phyloP scores from a whole-genome alignment of 1,139 yeast genomes.

The Blastobotrys capitulatus region DNA sequence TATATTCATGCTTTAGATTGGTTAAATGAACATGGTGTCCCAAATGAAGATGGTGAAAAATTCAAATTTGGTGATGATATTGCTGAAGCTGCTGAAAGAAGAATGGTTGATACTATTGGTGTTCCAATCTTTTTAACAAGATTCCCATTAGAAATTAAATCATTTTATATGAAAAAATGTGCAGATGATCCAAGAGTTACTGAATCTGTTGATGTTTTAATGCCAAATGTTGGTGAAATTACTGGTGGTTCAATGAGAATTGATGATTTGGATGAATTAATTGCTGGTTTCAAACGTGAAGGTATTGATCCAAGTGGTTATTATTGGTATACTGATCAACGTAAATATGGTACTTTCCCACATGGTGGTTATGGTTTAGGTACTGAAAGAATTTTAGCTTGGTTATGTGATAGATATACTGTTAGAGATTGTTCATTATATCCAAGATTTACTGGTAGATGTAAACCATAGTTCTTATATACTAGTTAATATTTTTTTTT shows the following conservation, averaged over 20 bases:
- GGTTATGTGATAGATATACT: conserved; percentile 96
- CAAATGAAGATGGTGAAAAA: conserved; percentile 87
- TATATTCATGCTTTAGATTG: conserved; percentile 89
- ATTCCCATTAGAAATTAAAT: conserved; percentile 96
- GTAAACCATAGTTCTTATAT: conserved; percentile 70
- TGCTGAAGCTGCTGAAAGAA: conserved; percentile 99
- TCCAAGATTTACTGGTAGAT: conserved; percentile 97
- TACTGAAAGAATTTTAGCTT: conserved; percentile 94
- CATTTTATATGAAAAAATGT: conserved; percentile 96
- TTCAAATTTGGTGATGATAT: conserved; percentile 98
- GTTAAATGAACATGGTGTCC: conserved; percentile 92
- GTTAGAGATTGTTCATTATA: conserved; percentile 97
- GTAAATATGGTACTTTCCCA: conserved; percentile 96
- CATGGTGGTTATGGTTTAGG: conserved; percentile 99
- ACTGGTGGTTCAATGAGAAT: conserved; percentile 99
- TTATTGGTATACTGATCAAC: conserved; percentile 95
- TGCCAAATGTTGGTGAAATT: conserved; percentile 98
- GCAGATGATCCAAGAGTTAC: conserved; percentile 88
- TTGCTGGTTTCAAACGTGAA: conserved; percentile 91
- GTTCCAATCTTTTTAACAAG: conserved; percentile 85
- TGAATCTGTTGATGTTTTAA: conserved; percentile 94
- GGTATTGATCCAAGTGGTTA: conserved; percentile 71
- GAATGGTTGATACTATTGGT: conserved; percentile 93
- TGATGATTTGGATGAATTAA: conserved; percentile 68
- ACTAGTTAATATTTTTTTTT: neutral